Base-by-base conservation (phyloP, 2,329 filamentous ascomycete species). In the Ophiosphaerella herpotricha region DNA sequence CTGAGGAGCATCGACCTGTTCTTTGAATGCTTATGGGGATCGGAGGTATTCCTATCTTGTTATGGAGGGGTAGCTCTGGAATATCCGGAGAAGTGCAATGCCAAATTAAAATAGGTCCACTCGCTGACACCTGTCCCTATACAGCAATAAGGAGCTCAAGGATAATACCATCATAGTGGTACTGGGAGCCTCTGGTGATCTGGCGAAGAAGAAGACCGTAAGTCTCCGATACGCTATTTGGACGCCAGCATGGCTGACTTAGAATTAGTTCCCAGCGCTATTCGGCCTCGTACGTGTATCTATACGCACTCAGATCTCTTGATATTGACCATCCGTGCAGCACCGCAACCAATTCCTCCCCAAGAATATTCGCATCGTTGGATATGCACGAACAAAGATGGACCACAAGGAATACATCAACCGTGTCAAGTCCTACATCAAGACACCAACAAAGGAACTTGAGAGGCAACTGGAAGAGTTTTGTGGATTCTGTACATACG, bases 121-220 rank as follows among this genome's bases (percentile, higher is more conserved):
- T 54, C 43, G 61, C 63, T 67, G 70, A 80, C 66, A 37, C 50
- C 24, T 14, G 23, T 36, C 37, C 48, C 9, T n/a, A 52, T 61
- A 63, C 75, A 96, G 91, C 73, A 86, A 85, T 70, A 83, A 95
- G 77, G 94, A 99, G 85, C 87, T 99, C 72, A 99, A 97, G 83
- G 91, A 97, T 73, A 95, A 99, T 83, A 99, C 94, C 61, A 85
- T 92, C 73, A 95, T 99, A 70, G 85, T 99, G 69, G 94, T 99
- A 68, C 87, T 99, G 63, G 94, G 94, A 70, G 94, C 94, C 61
- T 99, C 94, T 45, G 94, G 94, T 70, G 94, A 99, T 82, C 80
- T 99, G 63, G 94, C 94, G 43, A 99, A 99, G 85, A 99, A 99
- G 88, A 99, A 99, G 87, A 99, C 94, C 39, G 91, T 96, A 78